These are phyloP conservation scores for Solanum paucissectum DNA, from an alignment of 257 asterid species.

Conservation along the genomic window DNA sequence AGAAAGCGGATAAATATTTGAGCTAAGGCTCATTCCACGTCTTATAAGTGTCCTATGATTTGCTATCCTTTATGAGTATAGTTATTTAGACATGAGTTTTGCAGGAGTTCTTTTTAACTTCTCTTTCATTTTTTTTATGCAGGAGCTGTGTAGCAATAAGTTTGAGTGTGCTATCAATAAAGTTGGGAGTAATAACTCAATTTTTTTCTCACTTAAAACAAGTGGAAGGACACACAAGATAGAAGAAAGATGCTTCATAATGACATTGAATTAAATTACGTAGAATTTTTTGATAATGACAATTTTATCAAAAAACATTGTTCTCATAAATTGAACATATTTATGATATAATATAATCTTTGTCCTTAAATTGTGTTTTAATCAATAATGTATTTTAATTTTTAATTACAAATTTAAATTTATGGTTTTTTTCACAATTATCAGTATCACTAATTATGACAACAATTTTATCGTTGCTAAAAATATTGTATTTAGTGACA, in stretches of 20 bases:
- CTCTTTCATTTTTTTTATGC: not conserved
- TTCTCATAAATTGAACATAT: not conserved
- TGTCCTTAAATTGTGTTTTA: not conserved
- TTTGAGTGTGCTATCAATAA: not conserved
- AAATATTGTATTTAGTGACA: not conserved
- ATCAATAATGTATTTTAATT: not conserved
- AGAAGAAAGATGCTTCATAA: not conserved
- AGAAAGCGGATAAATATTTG: too few relatives aligned
- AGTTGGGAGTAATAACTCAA: too few relatives aligned
- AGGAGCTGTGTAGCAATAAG: not conserved
- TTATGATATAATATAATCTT: not conserved
- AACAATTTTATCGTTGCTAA: not conserved
- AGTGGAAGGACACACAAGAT: not conserved
- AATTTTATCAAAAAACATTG: too few relatives aligned
- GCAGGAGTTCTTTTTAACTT: too few relatives aligned
- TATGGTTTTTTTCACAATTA: not conserved
- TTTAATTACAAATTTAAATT: too few relatives aligned
- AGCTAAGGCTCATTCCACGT: too few relatives aligned
- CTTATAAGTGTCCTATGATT: too few relatives aligned
- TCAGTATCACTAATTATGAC: not conserved
- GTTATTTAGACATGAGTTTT: not conserved
- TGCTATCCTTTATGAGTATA: too few relatives aligned
- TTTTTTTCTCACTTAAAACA: too few relatives aligned
- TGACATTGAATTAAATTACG: not conserved
- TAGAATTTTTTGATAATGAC: too few relatives aligned